Evolutionary conservation across 1,284 basidiomycete genomes (phyloP), one percentile per base, ranked within the genome.

Genomic region (Mycocalia duriaeana): DNA sequence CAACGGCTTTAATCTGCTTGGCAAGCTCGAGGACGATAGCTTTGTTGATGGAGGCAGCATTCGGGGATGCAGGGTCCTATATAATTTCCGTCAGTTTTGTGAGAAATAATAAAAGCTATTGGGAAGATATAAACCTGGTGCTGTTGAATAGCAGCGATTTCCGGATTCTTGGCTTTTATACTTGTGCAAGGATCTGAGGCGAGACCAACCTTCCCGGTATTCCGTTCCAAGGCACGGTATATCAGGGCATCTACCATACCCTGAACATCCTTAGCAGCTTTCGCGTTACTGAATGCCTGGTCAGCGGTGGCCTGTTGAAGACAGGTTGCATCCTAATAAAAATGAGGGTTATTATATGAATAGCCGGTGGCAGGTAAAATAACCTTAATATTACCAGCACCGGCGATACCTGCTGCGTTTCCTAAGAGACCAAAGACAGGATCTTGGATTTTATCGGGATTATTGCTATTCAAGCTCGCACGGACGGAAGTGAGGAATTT

Each of bases 251-350:
- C 73, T 25, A 79, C 75, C 71, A 75, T 73, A 23, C 79, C 80
- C 26, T 73, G 66, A 31, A 81, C 64, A 55, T 85, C 76, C 11
- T 72, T 70, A 2, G 71, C 75, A 3, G 76, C 76, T 64, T 85
- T 86, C 34, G 83, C 81, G 56, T 85, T 85, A 23, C 81, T 83
- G 69, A 85, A 85, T 0, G 82, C 82, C 57, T 78, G 79, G 57
- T 84, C 82, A 39, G 81, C 81, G 13, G 72, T 73, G 2, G 75
- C 79, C 65, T 81, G 78, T 59, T 85, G 83, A 26, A 85, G 70
- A 62, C 84, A 87, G 49, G 76, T 77, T 16, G 74, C 62, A 57
- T 85, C 75, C 77, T 81, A 48, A 34, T n/a, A 20, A 25, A 18
- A 5, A 26, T 41, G 16, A 48, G 35, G 46, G 20, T 49, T 25